Conservation (phyloP, 208 protist species). For the Balamuthia mandrillaris region DNA sequence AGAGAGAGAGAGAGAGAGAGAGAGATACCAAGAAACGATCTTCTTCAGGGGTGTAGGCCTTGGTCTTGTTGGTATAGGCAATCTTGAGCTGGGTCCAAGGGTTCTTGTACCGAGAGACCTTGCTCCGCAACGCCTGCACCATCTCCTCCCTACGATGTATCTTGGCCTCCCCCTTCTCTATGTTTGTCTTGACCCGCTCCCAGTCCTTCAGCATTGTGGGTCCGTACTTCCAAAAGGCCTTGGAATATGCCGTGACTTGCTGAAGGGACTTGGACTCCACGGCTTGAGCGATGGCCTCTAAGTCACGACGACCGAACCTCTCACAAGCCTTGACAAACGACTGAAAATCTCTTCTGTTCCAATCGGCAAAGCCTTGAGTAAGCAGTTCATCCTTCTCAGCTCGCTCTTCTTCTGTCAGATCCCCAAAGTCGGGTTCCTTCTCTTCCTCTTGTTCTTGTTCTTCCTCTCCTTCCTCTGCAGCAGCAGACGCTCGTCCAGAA, state of each 20-base stretch:
- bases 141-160: not conserved
- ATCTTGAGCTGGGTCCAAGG: not conserved
- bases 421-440: not conserved
- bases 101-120: not conserved
- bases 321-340: not conserved
- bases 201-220: not conserved
- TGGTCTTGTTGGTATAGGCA: not conserved
- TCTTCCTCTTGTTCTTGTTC: not conserved
- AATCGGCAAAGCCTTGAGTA: not conserved
- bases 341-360: not conserved
- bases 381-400: not conserved
- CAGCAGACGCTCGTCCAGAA: not conserved
- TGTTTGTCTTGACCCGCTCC: not conserved
- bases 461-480: not conserved
- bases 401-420: not conserved
- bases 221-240: not conserved
- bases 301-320: not conserved
- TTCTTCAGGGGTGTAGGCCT: constrained; percentile 52
- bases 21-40: constrained; percentile 57
- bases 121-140: not conserved
- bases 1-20: constrained; percentile 25
- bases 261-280: not conserved
- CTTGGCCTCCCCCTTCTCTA: constrained; percentile 19
- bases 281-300: not conserved
- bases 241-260: not conserved